Evolutionary conservation across 2,329 filamentous ascomycete genomes (phyloP).

Genomic region (Parastagonospora avenae): DNA sequence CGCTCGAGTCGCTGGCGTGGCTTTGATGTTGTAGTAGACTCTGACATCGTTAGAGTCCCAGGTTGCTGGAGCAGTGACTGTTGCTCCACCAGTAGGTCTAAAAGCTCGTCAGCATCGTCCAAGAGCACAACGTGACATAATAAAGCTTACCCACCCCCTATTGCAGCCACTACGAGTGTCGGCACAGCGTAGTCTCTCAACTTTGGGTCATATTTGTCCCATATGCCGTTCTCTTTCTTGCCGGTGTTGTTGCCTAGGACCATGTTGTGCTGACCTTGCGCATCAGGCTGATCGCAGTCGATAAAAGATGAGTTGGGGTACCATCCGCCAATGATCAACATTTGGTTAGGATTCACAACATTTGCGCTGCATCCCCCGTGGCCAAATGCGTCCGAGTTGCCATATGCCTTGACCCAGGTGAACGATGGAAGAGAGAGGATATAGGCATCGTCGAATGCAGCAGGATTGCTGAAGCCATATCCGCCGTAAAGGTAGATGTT

Average conservation of each 20-base stretch:
- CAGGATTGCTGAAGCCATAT: constrained; percentile 54
- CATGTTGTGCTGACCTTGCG: constrained; percentile 63
- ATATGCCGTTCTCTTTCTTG: constrained; percentile 49
- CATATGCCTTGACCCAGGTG: constrained; percentile 64
- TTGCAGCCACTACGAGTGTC: constrained; percentile 53
- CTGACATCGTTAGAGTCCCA: constrained; percentile 59
- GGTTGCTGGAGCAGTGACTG: constrained; percentile 55
- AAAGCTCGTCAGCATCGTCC: constrained; percentile 22
- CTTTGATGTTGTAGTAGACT: constrained; percentile 60
- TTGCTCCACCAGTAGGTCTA: constrained; percentile 59
- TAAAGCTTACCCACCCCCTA: constrained; percentile 48
- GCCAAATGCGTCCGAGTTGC: constrained; percentile 50
- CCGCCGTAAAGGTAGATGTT: constrained; percentile 71
- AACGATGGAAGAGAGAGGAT: constrained; percentile 67
- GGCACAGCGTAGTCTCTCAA: constrained; percentile 62
- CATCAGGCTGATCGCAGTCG: constrained; percentile 58
- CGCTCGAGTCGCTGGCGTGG: constrained; percentile 53
- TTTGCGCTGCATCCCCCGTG: constrained; percentile 63
- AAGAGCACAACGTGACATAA: background rate
- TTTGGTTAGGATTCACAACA: constrained; percentile 62
- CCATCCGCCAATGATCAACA: constrained; percentile 67
- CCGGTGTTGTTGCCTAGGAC: constrained; percentile 58
- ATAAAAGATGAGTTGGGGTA: constrained; percentile 53
- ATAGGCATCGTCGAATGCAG: constrained; percentile 66
- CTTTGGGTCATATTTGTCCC: constrained; percentile 58